Percentiles rank a stretch among this genome's conserved stretches.
phyloP scores from a whole-genome alignment of 192 early-diverging fungal species.

The Linderina pennispora region DNA sequence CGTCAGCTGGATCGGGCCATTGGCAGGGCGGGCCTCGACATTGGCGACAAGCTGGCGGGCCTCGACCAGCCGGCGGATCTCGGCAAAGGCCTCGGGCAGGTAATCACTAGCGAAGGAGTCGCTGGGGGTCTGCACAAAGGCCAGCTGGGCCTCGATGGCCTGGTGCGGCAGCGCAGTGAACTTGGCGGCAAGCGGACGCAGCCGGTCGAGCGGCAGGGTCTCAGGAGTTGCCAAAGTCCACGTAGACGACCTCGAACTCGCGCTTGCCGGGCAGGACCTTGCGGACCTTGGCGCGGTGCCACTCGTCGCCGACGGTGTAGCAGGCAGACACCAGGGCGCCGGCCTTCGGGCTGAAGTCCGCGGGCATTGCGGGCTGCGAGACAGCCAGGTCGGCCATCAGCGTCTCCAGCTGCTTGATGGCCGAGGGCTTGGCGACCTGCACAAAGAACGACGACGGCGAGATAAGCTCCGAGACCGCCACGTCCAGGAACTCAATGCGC shows the following conservation, averaged over 20 bases:
- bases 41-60: conserved; percentile 65
- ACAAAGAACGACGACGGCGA: conserved; percentile 56
- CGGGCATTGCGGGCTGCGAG: conserved; percentile 48
- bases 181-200: conserved; percentile 68
- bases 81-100: conserved; percentile 64
- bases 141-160: conserved; percentile 77
- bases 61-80: conserved; percentile 60
- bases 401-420: conserved; percentile 63
- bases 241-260: conserved; percentile 67
- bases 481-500: conserved; percentile 63
- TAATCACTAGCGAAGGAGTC: conserved; percentile 61
- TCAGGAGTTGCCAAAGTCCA: conserved; percentile 98
- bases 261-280: conserved; percentile 52
- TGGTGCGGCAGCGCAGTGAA: conserved; percentile 68
- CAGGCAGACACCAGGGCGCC: conserved; percentile 73
- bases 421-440: conserved; percentile 52
- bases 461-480: conserved; percentile 62
- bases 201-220: conserved; percentile 56
- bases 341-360: conserved; percentile 53
- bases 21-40: conserved; percentile 57
- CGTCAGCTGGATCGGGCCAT: conserved; percentile 54
- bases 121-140: conserved; percentile 64
- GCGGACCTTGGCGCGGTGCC: conserved; percentile 85
- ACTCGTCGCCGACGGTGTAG: conserved; percentile 83
- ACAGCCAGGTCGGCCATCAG: conserved; percentile 78